phyloP scores from a whole-genome alignment of 2,329 filamentous ascomycete genomes.

The Talaromyces albobiverticillius region DNA sequence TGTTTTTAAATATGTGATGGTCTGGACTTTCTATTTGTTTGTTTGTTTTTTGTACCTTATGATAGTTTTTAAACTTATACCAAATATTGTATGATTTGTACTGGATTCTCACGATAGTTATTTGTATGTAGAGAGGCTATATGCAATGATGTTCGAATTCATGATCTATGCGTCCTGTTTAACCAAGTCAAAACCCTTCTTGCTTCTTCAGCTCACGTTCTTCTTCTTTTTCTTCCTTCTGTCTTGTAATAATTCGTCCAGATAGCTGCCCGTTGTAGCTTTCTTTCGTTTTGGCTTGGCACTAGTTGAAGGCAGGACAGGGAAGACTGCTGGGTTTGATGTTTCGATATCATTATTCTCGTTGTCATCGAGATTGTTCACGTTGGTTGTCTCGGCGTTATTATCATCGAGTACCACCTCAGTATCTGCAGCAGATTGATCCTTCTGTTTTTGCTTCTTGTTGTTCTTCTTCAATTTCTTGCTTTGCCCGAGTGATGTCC shows the following conservation, averaged over 20 bases:
- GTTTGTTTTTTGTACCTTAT: too few relatives aligned
- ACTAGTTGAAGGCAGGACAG: slow-evolving; percentile 4
- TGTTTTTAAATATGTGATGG: neutral
- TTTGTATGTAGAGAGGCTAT: too few relatives aligned
- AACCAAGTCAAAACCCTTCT: too few relatives aligned
- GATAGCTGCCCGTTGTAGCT: slow-evolving; percentile 41
- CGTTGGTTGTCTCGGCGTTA: neutral
- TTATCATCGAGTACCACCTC: neutral
- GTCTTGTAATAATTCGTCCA: slow-evolving; percentile 53
- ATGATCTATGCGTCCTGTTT: too few relatives aligned
- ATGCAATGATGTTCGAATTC: too few relatives aligned
- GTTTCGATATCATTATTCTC: neutral
- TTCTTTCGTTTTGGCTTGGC: slow-evolving; percentile 9
- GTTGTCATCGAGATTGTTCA: neutral
- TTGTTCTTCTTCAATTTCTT: slow-evolving; percentile 3
- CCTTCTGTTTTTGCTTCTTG: neutral
- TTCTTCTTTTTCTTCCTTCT: slow-evolving; percentile 40
- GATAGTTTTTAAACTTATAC: too few relatives aligned
- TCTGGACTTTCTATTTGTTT: too few relatives aligned
- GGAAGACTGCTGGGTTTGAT: neutral
- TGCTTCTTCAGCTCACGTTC: neutral
- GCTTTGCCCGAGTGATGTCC: slow-evolving; percentile 31
- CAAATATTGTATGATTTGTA: too few relatives aligned
- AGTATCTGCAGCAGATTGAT: neutral
- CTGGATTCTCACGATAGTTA: too few relatives aligned